Base-by-base conservation (phyloP, 176 grass and related monocot genomes). In the Avena insularis region DNA sequence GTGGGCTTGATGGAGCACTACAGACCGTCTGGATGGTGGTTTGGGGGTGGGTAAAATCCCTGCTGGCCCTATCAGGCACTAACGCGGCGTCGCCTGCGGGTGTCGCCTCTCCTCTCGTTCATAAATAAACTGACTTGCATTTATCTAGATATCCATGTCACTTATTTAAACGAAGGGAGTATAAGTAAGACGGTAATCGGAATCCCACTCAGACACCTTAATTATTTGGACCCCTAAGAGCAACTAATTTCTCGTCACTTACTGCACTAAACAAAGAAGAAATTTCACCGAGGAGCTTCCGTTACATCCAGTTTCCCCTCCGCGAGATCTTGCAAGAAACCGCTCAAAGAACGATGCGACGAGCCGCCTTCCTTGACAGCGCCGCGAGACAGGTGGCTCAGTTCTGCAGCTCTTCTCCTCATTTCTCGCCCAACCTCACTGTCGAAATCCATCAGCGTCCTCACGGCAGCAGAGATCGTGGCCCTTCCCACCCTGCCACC, bases 361-460 rank as follows among this genome's bases (percentile, higher is more conserved):
- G 92, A 94, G 40, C 92, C 87, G 21, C 80, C 92, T 4, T 92
- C 78, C 27, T 81, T 20, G 55, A 88, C 38, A 1, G 92, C 85
- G 10, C 53, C 19, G 67, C 51, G 53, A 7, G 77, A 89, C 45
- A 29, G 78, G 35, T 88, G 57, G 12, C 64, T 12, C 38, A 94
- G 60, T 51, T 77, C 55, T 2, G 53, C 72, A 12, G 86, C 86
- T 43, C 84, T 91, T 70, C 54, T 89, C 53, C 95, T 89, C 81
- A 92, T 85, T 12, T 92, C 90, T 14, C 16, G 80, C 77, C 79
- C 70, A 15, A 71, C 90, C 27, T 0, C 61, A 12, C 35, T 20
- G 3, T 67, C 31, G 61, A 79, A 79, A 88, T 94, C 93, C 96
- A 95, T 94, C 25, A 95, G 56, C 77, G 75, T 86, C 46, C 67